phyloP scores from a whole-genome alignment of 1,139 yeast genomes.

The Lodderomyces margitis region DNA sequence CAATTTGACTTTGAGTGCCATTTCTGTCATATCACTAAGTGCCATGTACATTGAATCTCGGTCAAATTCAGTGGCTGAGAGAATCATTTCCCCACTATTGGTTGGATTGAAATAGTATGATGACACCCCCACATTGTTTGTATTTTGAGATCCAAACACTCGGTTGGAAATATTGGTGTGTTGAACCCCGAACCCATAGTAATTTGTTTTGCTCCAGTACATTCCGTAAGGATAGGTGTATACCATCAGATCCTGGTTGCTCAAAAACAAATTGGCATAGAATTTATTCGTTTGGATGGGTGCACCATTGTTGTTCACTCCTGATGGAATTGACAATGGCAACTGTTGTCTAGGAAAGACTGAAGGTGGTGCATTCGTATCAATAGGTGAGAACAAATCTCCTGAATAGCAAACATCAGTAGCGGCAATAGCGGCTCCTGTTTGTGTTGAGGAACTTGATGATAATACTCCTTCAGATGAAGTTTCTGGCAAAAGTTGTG shows the following conservation, averaged over 20 bases:
- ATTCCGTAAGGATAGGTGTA: slow-evolving; percentile 86
- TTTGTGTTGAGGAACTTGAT: slow-evolving; percentile 1
- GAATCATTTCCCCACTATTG: slow-evolving; percentile 49
- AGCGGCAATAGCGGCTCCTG: background rate
- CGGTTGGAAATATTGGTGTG: slow-evolving; percentile 58
- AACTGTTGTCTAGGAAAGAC: slow-evolving; percentile 48
- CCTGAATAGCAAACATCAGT: slow-evolving; percentile 23
- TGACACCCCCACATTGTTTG: slow-evolving; percentile 20
- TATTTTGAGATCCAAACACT: slow-evolving; percentile 59
- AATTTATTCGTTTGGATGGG: slow-evolving; percentile 83
- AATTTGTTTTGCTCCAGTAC: slow-evolving; percentile 49
- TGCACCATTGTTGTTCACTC: slow-evolving; percentile 40
- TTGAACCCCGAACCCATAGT: slow-evolving; percentile 65
- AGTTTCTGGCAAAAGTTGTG: background rate
- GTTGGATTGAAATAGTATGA: slow-evolving; percentile 56
- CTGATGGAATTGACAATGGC: slow-evolving; percentile 50
- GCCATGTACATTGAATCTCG: slow-evolving; percentile 32
- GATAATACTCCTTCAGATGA: slow-evolving; percentile 2
- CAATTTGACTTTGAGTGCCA: slow-evolving; percentile 56
- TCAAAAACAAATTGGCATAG: slow-evolving; percentile 74
- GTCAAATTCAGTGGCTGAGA: slow-evolving; percentile 54
- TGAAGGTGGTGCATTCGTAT: slow-evolving; percentile 46
- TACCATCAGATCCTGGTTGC: slow-evolving; percentile 56
- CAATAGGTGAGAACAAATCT: slow-evolving; percentile 50
- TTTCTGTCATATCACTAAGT: slow-evolving; percentile 50